Evolutionary conservation across 495 filamentous ascomycete genomes (phyloP).

Genomic region (Pseudoneurospora amorphoporcata): DNA sequence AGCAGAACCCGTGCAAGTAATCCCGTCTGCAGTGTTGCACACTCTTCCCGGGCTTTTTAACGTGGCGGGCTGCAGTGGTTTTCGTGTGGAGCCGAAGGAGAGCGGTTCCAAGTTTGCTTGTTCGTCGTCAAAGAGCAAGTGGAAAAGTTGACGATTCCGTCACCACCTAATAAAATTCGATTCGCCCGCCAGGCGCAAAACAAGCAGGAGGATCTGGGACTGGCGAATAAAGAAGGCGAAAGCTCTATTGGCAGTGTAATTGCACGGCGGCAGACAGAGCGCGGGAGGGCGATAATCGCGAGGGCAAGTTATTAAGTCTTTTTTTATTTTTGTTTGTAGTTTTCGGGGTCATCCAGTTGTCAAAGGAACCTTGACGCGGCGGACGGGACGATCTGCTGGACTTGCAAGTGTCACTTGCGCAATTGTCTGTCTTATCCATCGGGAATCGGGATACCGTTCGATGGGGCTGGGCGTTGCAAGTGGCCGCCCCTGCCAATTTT

Average conservation of each 20-base stretch:
- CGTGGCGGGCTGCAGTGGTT: neutral
- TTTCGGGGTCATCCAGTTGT: neutral
- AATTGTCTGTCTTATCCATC: neutral
- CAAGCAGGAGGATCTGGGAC: neutral
- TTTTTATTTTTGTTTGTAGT: neutral
- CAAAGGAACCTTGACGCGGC: neutral
- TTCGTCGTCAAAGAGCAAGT: neutral
- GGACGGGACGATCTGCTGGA: neutral
- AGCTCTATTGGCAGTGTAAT: neutral
- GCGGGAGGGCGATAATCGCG: neutral
- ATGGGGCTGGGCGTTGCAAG: neutral
- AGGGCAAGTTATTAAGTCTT: neutral
- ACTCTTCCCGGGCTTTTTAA: neutral
- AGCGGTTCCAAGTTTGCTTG: neutral
- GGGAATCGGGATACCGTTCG: neutral
- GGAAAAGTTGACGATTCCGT: neutral
- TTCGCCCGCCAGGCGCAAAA: neutral
- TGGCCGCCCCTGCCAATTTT: neutral
- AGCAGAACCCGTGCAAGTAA: neutral
- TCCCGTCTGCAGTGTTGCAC: neutral
- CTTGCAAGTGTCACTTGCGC: neutral
- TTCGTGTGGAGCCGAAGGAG: neutral
- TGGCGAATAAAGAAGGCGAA: neutral
- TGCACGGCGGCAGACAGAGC: neutral
- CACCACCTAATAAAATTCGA: neutral